A percentile compares a stretch with the other conserved stretches of the same genome.
phyloP scores from a whole-genome alignment of 2,329 filamentous ascomycete genomes.

The Drechslerella coelobrocha region DNA sequence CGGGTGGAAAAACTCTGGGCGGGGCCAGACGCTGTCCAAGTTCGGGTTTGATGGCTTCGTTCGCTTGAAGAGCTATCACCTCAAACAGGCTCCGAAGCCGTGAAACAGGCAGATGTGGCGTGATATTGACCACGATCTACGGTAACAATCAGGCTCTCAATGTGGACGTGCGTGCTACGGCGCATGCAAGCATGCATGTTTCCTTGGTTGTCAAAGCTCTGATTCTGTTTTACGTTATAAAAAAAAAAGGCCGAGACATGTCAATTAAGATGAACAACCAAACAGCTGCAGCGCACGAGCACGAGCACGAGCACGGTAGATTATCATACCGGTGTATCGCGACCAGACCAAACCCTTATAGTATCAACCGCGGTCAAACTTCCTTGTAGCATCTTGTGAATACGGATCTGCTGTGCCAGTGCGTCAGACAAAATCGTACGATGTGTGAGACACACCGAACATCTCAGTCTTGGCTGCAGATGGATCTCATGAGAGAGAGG shows the following conservation, averaged over 20 bases:
- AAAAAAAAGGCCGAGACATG: background rate
- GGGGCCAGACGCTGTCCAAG: constrained; percentile 83
- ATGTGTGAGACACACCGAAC: no score
- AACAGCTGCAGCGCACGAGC: no score
- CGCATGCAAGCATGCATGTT: background rate
- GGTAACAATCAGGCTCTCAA: background rate
- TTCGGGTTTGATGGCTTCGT: constrained; percentile 96
- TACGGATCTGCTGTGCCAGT: no score
- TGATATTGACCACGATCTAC: background rate
- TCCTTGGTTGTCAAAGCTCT: background rate
- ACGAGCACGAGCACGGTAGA: background rate
- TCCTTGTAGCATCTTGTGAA: no score
- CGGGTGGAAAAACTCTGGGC: constrained; percentile 96
- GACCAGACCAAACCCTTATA: no score
- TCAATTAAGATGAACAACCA: no score
- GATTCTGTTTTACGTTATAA: background rate
- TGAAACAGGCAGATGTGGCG: constrained; percentile 53
- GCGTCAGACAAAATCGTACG: no score
- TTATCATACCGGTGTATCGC: no score
- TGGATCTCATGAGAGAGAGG: no score
- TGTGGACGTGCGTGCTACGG: background rate
- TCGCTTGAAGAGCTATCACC: constrained; percentile 92
- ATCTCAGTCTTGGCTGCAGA: no score
- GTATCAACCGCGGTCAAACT: background rate
- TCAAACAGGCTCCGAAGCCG: constrained; percentile 75